Evolutionary conservation across 139 green algal genomes (phyloP), one percentile per base, ranked within the genome.

Genomic region (Pseudopediastrum boryanum): DNA sequence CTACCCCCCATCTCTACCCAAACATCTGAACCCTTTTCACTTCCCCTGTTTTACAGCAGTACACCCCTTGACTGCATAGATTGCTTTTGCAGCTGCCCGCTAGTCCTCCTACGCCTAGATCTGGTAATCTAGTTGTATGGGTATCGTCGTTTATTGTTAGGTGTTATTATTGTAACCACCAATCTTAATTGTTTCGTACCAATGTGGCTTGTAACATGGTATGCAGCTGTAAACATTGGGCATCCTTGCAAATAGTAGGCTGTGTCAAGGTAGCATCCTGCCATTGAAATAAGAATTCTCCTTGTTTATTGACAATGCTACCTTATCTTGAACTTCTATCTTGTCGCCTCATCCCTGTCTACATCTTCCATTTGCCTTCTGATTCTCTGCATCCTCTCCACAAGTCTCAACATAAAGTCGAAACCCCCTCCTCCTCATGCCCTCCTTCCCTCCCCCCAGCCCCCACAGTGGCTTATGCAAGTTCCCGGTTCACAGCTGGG

Each of bases 401-500:
- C 48, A 58, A 16, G 8, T 8, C 10, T n/a, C n/a, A n/a, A n/a
- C n/a, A n/a, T n/a, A n/a, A n/a, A n/a, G n/a, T n/a, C n/a, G n/a
- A n/a, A n/a, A n/a, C n/a, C n/a, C n/a, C n/a, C n/a, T n/a, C n/a
- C n/a, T n/a, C n/a, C n/a, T n/a, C n/a, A n/a, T n/a, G n/a, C n/a
- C 19, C 54, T 46, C 48, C 48, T 21, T n/a, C 48, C 16, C 48
- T 8, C 3, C 10, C 65, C 38, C 8, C 65, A 56, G 65, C 65
- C 38, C 29, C 9, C 19, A 66, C 51, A 36, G 56, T 52, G 70
- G 70, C 33, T 7, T 25, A n/a, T 35, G 58, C 77, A 43, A 33
- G 19, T 38, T 83, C 54, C 58, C 68, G 9, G 46, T 75, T 2
- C 35, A 78, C 33, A 71, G 42, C 56, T 78, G 68, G 67, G 69